Evolutionary conservation across 192 early-diverging fungal genomes (phyloP).

Genomic region (Chytriomyces sp.): DNA sequence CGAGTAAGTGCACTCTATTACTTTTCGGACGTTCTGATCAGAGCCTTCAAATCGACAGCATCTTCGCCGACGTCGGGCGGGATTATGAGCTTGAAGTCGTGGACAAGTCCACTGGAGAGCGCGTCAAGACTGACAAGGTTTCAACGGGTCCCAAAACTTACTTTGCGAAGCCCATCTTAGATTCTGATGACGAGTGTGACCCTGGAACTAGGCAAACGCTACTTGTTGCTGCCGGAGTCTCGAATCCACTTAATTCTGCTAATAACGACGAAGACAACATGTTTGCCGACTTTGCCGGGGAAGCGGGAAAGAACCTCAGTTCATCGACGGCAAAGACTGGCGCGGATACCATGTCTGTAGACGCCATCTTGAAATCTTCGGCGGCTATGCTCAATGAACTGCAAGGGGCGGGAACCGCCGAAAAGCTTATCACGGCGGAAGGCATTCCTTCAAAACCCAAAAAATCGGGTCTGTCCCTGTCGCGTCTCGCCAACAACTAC

Average conservation of each 20-base stretch:
- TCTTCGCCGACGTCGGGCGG: slow-evolving; percentile 83
- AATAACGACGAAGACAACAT: slow-evolving; percentile 30
- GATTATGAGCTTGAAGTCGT: slow-evolving; percentile 72
- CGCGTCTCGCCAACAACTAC: slow-evolving; percentile 25
- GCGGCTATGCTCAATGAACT: slow-evolving; percentile 35
- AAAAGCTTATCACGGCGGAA: slow-evolving; percentile 17
- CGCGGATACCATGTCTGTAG: not conserved
- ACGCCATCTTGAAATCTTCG: slow-evolving; percentile 15
- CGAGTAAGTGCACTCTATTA: slow-evolving; percentile 40
- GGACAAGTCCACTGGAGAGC: slow-evolving; percentile 18
- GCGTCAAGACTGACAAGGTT: not conserved
- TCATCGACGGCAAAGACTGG: not conserved
- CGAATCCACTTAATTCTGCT: not conserved
- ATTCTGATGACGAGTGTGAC: slow-evolving; percentile 16
- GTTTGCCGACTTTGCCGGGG: slow-evolving; percentile 18
- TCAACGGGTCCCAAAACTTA: slow-evolving; percentile 4
- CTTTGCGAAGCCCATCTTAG: slow-evolving; percentile 23
- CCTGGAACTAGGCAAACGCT: not conserved
- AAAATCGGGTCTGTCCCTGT: slow-evolving; percentile 3
- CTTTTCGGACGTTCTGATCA: not conserved
- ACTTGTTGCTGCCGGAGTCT: not conserved
- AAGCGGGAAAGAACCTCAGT: not conserved
- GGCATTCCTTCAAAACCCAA: slow-evolving; percentile 12
- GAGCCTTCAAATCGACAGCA: slow-evolving; percentile 40
- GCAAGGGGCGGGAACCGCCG: slow-evolving; percentile 29